Conservation (phyloP, 2,329 filamentous ascomycete species). For the Domatiomyces catenatus region DNA sequence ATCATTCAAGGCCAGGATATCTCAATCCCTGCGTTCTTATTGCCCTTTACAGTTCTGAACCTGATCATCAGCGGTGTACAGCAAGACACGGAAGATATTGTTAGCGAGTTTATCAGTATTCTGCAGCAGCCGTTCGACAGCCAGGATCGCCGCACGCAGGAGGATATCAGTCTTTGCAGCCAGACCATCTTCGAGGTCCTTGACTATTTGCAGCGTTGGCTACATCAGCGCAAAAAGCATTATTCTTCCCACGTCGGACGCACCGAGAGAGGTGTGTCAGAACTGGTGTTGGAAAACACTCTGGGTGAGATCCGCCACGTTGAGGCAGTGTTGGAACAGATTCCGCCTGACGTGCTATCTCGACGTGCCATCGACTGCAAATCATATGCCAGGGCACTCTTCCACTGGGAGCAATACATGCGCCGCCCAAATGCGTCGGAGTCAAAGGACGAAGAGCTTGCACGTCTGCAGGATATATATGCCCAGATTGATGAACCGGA, state of each 20-base stretch:
- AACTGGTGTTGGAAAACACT: slow-evolving; percentile 7
- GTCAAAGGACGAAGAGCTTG: slow-evolving; percentile 45
- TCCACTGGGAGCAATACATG: slow-evolving; percentile 88
- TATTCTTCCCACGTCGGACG: slow-evolving; percentile 5
- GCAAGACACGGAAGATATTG: slow-evolving; percentile 45
- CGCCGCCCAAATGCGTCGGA: slow-evolving; percentile 27
- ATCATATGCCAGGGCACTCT: slow-evolving; percentile 79
- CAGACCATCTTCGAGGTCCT: slow-evolving; percentile 85
- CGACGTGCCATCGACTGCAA: slow-evolving; percentile 82
- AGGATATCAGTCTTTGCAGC: slow-evolving; percentile 70
- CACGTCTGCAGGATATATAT: slow-evolving; percentile 81
- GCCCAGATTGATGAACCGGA: slow-evolving; percentile 96
- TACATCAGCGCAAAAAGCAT: slow-evolving; percentile 57
- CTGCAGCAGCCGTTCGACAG: slow-evolving; percentile 47
- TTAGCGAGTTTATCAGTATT: slow-evolving; percentile 59
- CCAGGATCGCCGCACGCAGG: slow-evolving; percentile 42
- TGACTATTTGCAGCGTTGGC: slow-evolving; percentile 82
- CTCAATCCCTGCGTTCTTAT: slow-evolving; percentile 69
- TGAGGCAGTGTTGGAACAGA: slow-evolving; percentile 53
- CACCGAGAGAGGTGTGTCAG: slow-evolving; percentile 10
- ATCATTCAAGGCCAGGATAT: slow-evolving; percentile 76
- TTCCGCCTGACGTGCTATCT: slow-evolving; percentile 60
- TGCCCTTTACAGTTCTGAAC: slow-evolving; percentile 77
- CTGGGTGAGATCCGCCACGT: slow-evolving; percentile 43
- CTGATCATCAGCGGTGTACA: slow-evolving; percentile 59